Evolutionary conservation across 345 rosid species (phyloP).

Genomic region (Stellera chamaejasme): DNA sequence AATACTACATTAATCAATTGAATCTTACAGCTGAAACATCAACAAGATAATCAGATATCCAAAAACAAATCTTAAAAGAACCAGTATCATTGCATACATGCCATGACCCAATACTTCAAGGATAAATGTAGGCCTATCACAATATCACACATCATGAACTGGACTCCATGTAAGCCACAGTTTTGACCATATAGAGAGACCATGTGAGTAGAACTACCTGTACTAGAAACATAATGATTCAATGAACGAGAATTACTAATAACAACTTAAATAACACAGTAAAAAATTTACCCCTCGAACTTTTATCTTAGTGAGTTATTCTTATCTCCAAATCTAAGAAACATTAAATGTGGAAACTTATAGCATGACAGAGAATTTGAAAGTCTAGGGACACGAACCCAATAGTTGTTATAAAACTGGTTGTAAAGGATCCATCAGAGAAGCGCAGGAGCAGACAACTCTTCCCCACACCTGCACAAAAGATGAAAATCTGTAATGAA

Average conservation of each 20-base stretch:
- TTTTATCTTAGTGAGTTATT: background rate
- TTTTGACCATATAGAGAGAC: no score
- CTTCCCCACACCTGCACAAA: slow-evolving; percentile 71
- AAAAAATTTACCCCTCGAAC: no score
- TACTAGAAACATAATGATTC: no score
- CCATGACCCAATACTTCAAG: no score
- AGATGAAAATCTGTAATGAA: background rate
- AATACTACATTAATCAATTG: background rate
- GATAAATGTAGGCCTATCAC: no score
- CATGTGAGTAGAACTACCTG: no score
- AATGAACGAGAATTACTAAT: background rate
- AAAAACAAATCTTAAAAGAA: no score
- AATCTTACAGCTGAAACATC: no score
- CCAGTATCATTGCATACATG: no score
- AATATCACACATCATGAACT: no score
- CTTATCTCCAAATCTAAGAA: slow-evolving; percentile 1
- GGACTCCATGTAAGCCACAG: no score
- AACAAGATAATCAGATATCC: background rate
- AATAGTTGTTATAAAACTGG: slow-evolving; percentile 90
- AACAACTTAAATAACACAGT: background rate
- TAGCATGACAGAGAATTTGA: background rate
- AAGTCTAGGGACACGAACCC: slow-evolving; percentile 40
- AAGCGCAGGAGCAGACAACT: slow-evolving; percentile 92
- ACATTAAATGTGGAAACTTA: background rate
- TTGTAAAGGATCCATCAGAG: slow-evolving; percentile 94